A percentile compares a stretch with the other conserved stretches of the same genome.
phyloP scores from a whole-genome alignment of 306 rosid genomes.

The Pterocarpus macrocarpus region DNA sequence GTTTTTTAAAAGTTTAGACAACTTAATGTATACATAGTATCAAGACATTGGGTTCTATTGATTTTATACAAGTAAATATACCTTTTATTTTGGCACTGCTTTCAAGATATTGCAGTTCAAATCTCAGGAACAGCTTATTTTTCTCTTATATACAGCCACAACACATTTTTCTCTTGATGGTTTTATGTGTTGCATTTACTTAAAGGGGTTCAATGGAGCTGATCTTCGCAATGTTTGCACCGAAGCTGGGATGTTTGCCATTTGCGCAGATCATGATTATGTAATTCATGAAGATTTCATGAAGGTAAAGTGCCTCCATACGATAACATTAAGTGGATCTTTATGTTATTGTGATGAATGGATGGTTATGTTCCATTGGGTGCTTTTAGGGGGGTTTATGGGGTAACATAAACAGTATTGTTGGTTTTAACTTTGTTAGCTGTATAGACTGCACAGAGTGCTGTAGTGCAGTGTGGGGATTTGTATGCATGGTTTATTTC shows the following conservation, averaged over 20 bases:
- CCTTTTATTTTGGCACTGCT: slow-evolving; percentile 7
- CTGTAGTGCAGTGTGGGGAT: background rate
- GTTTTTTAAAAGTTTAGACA: background rate
- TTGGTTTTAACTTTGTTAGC: background rate
- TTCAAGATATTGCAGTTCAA: slow-evolving; percentile 7
- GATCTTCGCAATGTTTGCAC: slow-evolving; percentile 51
- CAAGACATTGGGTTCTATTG: background rate
- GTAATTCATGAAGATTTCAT: slow-evolving; percentile 41
- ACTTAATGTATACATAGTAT: background rate
- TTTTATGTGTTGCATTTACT: too few species aligned
- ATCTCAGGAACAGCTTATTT: background rate
- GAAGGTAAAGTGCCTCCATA: slow-evolving; percentile 37
- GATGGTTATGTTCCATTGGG: background rate
- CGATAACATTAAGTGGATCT: background rate
- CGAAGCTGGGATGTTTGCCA: slow-evolving; percentile 45
- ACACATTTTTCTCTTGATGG: too few species aligned
- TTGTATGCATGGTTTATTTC: background rate
- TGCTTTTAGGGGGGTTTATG: background rate
- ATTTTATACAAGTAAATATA: too few species aligned
- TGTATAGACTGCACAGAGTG: background rate
- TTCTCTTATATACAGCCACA: background rate
- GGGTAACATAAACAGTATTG: background rate
- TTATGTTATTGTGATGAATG: background rate
- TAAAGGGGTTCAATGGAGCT: slow-evolving; percentile 39
- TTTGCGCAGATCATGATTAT: slow-evolving; percentile 41